Base-by-base conservation (phyloP, 331 rosid species). In the Ulmus americana region DNA sequence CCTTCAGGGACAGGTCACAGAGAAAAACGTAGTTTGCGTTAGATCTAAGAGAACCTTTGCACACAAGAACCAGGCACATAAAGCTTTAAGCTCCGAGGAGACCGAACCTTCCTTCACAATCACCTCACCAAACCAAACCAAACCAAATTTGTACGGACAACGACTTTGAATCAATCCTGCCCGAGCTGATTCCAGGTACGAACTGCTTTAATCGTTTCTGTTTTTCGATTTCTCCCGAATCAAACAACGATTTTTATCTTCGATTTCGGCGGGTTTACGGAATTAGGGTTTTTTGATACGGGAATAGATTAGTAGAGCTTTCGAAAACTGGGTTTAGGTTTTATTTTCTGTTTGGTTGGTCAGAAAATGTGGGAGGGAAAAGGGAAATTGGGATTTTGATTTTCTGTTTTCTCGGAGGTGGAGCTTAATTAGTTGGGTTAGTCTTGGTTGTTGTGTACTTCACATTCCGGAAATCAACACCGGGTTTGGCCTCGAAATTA, bases 11-110 rank as follows among this genome's bases (percentile, higher is more conserved):
- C 9, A 43, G 45, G 8, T 6, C 10, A 9, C 66, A 22, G 12
- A 12, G 45, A 5, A 53, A 60, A 6, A 55, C 15, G 66, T 58
- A 75, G 72, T 49, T 72, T 68, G 81, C 81, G 73, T 82, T 71
- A 72, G 79, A 82, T 82, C 83, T 62, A 77, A 58, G 71, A 61
- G 55, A 28, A 16, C 11, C 39, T 57, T 8, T 13, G 11, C 45
- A 22, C 15, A 3, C 6, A 22, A 16, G 14, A 13, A 39, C 7
- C 45, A 64, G 4, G 57, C 39, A 35, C 5, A 59, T n/a, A 7
- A 13, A 41, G 60, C 5, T n/a, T 4, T 28, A 28, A 28, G 35
- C 35, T 2, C 22, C 1, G 39, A 13, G 39, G 62, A 1, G 39
- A 46, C 45, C n/a, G 20, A 42, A 22, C 7, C 15, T 58, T 13